Percentiles rank a stretch among this genome's conserved stretches.
phyloP scores from a whole-genome alignment of 2,329 filamentous ascomycete species.

The Trichoderma hamatum region DNA sequence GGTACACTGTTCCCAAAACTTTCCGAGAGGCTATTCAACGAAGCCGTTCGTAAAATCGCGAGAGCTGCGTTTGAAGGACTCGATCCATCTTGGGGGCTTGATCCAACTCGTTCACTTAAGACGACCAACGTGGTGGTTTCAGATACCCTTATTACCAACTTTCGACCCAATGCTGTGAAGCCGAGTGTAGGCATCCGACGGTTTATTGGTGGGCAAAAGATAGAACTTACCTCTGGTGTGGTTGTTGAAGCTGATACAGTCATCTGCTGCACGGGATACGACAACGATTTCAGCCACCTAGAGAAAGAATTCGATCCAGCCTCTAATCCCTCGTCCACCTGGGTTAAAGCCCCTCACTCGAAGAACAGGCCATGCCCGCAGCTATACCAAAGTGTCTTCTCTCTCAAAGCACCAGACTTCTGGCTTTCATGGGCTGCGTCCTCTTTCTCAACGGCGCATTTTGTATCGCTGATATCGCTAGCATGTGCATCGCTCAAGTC shows the following conservation, averaged over 20 bases:
- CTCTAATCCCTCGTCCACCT: slow-evolving; percentile 26
- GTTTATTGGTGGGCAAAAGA: slow-evolving; percentile 32
- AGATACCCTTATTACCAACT: slow-evolving; percentile 38
- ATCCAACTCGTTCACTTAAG: slow-evolving; percentile 35
- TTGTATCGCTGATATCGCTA: slow-evolving; percentile 33
- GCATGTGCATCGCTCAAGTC: slow-evolving; percentile 41
- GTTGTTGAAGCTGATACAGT: slow-evolving; percentile 40
- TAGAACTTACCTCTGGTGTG: slow-evolving; percentile 40
- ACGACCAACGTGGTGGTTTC: slow-evolving; percentile 36
- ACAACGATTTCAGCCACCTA: slow-evolving; percentile 37
- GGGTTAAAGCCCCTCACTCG: slow-evolving; percentile 32
- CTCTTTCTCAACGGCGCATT: slow-evolving; percentile 35
- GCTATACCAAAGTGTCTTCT: slow-evolving; percentile 50
- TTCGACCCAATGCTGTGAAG: slow-evolving; percentile 42
- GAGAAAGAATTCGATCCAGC: slow-evolving; percentile 30
- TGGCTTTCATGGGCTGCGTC: slow-evolving; percentile 42
- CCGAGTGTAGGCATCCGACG: slow-evolving; percentile 38
- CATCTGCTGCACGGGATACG: slow-evolving; percentile 45
- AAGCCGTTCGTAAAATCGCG: slow-evolving; percentile 30
- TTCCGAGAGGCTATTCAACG: slow-evolving; percentile 30
- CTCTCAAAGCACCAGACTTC: slow-evolving; percentile 45
- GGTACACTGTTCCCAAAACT: slow-evolving; percentile 31
- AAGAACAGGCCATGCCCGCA: slow-evolving; percentile 38
- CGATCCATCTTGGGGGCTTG: slow-evolving; percentile 36
- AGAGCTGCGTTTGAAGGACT: slow-evolving; percentile 29